Base-by-base conservation (phyloP, 345 rosid genomes). In the Syzygium grande region DNA sequence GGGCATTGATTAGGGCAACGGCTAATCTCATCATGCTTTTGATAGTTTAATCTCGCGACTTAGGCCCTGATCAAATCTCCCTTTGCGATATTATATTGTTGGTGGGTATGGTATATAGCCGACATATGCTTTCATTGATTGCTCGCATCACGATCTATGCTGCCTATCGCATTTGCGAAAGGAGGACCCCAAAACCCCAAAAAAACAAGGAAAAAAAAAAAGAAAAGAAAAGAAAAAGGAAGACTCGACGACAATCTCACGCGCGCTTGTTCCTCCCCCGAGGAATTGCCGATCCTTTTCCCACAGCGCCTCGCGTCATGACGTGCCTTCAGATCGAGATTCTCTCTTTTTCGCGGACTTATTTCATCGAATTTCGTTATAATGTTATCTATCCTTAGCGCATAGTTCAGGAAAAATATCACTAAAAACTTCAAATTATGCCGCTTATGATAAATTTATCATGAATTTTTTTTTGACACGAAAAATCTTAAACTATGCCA, bases 71-170 rank as follows among this genome's bases (percentile, higher is more conserved):
- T 19, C 80, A 73, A 38, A 38, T 34, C 46, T 38, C 25, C 9
- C 21, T 38, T 8, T 23, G 49, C 38, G 49, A 73, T 73, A 73
- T 73, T 73, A 34, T 19, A 73, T 7, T 19, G 27, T 41, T 9
- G 49, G 91, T 87, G 91, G 90, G 92, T 51, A 87, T 88, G 93
- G 91, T 89, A 87, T 80, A 84, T n/a, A 93, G 91, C 91, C 93
- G 92, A 90, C 93, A 91, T 52, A 86, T 51, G 52, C 88, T 87
- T 86, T 88, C 89, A 52, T 88, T 77, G 85, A 54, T 61, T 87
- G 89, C 63, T 88, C 41, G 68, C 85, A 85, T 86, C 53, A 52
- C 87, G 41, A 54, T 55, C 86, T 52, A 54, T 46, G 55, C 87
- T 87, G 52, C 65, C 83, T 55, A 51, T 52, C 43, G 9, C 79